Evolutionary conservation across 768 basidiomycete genomes (phyloP), one percentile per base, ranked within the genome.

Genomic region (Royoungia palumana): DNA sequence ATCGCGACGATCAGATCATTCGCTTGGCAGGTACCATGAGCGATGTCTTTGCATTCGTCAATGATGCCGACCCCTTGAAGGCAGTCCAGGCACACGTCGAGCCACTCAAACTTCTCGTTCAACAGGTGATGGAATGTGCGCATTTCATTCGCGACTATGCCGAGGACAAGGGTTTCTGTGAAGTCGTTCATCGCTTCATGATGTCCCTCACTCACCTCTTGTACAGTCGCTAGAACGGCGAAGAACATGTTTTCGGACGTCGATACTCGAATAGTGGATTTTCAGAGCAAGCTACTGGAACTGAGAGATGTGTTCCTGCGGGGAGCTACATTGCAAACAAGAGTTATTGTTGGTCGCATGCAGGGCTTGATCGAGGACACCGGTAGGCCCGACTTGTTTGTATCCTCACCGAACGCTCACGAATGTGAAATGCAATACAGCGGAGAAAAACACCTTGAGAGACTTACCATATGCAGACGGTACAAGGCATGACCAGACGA

Each of bases 381-480:
- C 4, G 36, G 48, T 49, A 38, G 16, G 48, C n/a, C 6, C 5
- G 4, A 34, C 20, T 1, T 35, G 4, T 35, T 28, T 24, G 9
- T 13, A 14, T 2, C 4, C 21, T 13, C 4, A 6, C 6, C 22
- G 13, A 17, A 19, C 3, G 12, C 12, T 43, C 27, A 43, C 4
- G 5, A 14, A 22, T 13, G 1, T 16, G 20, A 14, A 11, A 16
- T 14, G 17, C 50, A 47, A n/a, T n/a, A n/a, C n/a, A n/a, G 45
- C 21, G 0, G 21, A 51, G 24, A 25, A 25, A 25, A 13, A 16
- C 28, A 42, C 46, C 30, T 27, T 59, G 9, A 47, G 51, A 8
- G 45, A 32, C 46, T 47, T 57, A 47, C 41, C 44, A 5, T 47
- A 47, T 27, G 38, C 38, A 2, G 22, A 39, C 5, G 57, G 54